These are phyloP conservation scores for Pseudogymnoascus sp. DNA, from an alignment of 2,329 filamentous ascomycete genomes.

Conservation along the genomic window DNA sequence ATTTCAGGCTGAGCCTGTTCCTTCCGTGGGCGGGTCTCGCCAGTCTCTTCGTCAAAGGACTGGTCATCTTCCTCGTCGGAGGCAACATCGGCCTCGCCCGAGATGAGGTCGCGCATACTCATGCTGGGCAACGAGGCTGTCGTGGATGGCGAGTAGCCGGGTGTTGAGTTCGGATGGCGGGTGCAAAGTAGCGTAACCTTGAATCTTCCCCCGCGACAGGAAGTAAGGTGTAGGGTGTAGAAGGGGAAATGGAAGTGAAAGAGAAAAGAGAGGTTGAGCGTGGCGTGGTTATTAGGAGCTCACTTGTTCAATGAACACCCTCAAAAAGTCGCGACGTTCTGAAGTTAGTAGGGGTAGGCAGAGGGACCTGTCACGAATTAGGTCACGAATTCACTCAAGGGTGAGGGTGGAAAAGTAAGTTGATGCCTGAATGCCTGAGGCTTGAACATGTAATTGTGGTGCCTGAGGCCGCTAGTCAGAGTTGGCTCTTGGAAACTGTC, in stretches of 20 bases:
- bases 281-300: neutral
- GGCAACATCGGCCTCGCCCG: constrained; percentile 78
- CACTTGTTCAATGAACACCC: neutral
- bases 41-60: constrained; percentile 70
- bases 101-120: constrained; percentile 72
- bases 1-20: constrained; percentile 36
- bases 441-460: neutral
- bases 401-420: neutral
- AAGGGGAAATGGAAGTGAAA: neutral
- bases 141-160: neutral
- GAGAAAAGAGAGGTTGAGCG: neutral
- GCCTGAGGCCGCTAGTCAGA: neutral
- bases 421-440: neutral
- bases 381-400: neutral
- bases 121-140: constrained; percentile 33
- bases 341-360: neutral
- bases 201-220: neutral
- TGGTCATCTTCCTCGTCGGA: constrained; percentile 77
- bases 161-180: neutral
- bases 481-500: neutral
- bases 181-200: neutral
- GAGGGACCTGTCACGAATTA: neutral
- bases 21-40: constrained; percentile 44
- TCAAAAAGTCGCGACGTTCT: neutral
- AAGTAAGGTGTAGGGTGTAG: neutral